A percentile compares a stretch with the other conserved stretches of the same genome.
Evolutionary conservation across 768 basidiomycete genomes (phyloP).

Genomic region (Tephrocybe sp.): DNA sequence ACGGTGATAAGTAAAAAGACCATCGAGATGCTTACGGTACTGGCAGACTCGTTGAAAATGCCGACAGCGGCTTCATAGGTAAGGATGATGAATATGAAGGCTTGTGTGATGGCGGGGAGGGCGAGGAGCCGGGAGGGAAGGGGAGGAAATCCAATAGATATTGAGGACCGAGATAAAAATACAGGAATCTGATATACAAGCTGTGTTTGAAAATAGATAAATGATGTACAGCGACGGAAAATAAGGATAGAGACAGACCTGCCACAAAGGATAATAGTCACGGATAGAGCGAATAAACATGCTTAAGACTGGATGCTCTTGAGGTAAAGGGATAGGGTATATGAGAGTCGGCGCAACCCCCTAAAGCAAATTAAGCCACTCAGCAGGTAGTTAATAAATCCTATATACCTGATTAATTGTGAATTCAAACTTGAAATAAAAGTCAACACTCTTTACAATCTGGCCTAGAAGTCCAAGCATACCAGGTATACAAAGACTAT

Average conservation of each 20-base stretch:
- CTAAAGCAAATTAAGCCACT: constrained; percentile 27
- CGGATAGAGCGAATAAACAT: constrained; percentile 79
- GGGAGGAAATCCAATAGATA: constrained; percentile 72
- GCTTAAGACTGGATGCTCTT: constrained; percentile 59
- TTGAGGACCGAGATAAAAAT: constrained; percentile 79
- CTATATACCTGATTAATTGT: constrained; percentile 76
- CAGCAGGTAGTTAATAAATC: neutral
- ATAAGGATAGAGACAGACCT: constrained; percentile 39
- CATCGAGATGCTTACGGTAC: constrained; percentile 42
- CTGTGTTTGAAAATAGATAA: constrained; percentile 23
- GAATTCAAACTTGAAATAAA: constrained; percentile 74
- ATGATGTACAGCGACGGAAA: neutral
- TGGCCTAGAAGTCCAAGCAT: constrained; percentile 14
- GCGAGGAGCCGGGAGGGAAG: constrained; percentile 59
- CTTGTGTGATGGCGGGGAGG: constrained; percentile 66
- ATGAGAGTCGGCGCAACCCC: constrained; percentile 88
- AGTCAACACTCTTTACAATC: constrained; percentile 1
- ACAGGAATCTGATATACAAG: constrained; percentile 61
- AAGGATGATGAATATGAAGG: constrained; percentile 51
- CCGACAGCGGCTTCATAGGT: constrained; percentile 57
- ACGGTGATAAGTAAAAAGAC: constrained; percentile 76
- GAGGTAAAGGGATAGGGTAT: constrained; percentile 75
- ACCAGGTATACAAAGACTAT: constrained; percentile 44
- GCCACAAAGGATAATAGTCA: constrained; percentile 96
- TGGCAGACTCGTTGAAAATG: constrained; percentile 44